Base-by-base conservation (phyloP, 2,329 filamentous ascomycete species). In the Penicillium sp. region DNA sequence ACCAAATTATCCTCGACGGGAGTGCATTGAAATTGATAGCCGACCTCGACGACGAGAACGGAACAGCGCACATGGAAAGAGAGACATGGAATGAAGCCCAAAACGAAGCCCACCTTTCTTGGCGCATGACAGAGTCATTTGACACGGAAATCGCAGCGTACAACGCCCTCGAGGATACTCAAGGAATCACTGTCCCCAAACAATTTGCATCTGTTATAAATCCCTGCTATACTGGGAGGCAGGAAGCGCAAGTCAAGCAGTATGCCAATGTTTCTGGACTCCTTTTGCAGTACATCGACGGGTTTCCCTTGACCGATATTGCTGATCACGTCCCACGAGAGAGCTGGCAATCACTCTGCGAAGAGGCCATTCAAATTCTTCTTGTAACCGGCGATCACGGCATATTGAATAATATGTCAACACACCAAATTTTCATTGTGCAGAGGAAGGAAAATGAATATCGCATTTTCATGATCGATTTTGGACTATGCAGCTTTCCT, bases 321-420 rank as follows among this genome's bases (percentile, higher is more conserved):
- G 53, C 53, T 27, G 27, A 14, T 2, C 43, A 47, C 11, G 48
- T 57, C 1, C 59, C 57, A n/a, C 53, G 39, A 22, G 56, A 61
- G 11, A 48, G 24, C 13, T 65, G 55, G 59, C 61, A 65, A 49
- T 24, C 13, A 21, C 47, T 66, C 19, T 63, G 63, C 35, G 62
- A 67, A 11, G 59, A 66, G 14, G 58, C 63, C 29, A 60, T 67
- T 56, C 48, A 41, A 27, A 56, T 67, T 31, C 29, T 66, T 10
- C 37, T 61, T 53, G 16, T 19, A 1, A 48, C 64, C 3, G 48
- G 56, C 22, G 57, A 65, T 45, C 53, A 37, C 10, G 63, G 57
- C 19, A 60, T 67, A 46, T 22, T 60, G 1, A 67, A 68, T 29
- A 7, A 56, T 45, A 62, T 59, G 53, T 62, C 9, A 66, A 61